Conservation (phyloP, 2,329 filamentous ascomycete genomes). For the Stemphylium vesicarium region DNA sequence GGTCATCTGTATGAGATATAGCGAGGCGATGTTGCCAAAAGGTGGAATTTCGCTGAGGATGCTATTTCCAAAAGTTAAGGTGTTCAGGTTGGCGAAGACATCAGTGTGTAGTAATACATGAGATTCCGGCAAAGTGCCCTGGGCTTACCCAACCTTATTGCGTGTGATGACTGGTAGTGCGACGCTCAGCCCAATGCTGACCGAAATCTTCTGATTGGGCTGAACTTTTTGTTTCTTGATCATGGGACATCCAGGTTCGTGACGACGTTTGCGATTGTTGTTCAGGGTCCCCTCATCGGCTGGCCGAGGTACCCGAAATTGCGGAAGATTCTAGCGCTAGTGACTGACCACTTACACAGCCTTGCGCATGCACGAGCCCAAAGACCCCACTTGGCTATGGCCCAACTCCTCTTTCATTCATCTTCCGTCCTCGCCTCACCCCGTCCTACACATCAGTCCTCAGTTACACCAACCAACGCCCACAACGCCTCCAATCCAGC, state of each 20-base stretch:
- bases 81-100: constrained; percentile 22
- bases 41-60: constrained; percentile 42
- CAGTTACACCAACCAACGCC: constrained; percentile 12
- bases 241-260: not conserved
- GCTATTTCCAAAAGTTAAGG: constrained; percentile 46
- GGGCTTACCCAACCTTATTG: not conserved
- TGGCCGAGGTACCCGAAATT: constrained; percentile 14
- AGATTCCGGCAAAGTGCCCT: not conserved
- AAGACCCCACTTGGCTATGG: constrained; percentile 13
- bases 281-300: not conserved
- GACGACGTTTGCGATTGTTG: not conserved
- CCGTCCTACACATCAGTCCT: constrained; percentile 13
- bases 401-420: constrained; percentile 26
- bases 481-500: constrained; percentile 1
- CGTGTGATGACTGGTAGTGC: not conserved
- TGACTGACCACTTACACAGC: constrained; percentile 4
- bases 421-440: constrained; percentile 16
- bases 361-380: constrained; percentile 12
- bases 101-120: constrained; percentile 16
- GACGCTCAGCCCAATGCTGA: not conserved
- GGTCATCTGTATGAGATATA: constrained; percentile 33
- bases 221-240: not conserved
- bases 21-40: constrained; percentile 39
- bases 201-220: not conserved
- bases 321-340: constrained; percentile 17